phyloP scores from a whole-genome alignment of 1,139 yeast genomes.

The Geotrichum restrictum region DNA sequence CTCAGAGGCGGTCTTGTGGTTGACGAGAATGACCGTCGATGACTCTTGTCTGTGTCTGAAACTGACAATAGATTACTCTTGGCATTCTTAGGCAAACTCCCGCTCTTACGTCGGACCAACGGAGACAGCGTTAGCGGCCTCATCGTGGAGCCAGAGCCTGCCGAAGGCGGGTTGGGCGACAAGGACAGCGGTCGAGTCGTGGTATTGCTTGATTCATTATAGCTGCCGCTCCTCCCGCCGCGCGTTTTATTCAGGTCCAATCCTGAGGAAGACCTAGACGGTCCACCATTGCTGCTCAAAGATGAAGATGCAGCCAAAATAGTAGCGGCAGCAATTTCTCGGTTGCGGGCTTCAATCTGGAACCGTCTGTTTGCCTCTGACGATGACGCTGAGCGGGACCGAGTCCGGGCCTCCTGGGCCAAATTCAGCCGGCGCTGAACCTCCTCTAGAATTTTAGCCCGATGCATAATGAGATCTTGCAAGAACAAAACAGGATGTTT shows the following conservation, averaged over 20 bases:
- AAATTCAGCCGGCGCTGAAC: slow-evolving; percentile 24
- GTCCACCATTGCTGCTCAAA: neutral
- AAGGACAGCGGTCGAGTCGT: neutral
- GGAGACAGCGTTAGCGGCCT: slow-evolving; percentile 15
- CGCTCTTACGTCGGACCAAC: slow-evolving; percentile 4
- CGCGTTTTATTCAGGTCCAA: neutral
- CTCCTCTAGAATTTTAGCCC: slow-evolving; percentile 28
- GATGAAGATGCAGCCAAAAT: neutral
- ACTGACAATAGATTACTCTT: slow-evolving; percentile 1
- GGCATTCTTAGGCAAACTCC: neutral
- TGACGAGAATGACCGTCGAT: slow-evolving; percentile 6
- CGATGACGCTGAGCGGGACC: slow-evolving; percentile 30
- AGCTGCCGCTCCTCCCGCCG: neutral
- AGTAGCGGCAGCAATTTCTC: slow-evolving; percentile 27
- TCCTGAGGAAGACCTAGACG: neutral
- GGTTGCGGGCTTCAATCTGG: slow-evolving; percentile 35
- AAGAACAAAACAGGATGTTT: slow-evolving; percentile 34
- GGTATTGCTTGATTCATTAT: neutral
- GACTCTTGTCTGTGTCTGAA: neutral
- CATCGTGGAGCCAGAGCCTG: neutral
- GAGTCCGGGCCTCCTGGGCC: slow-evolving; percentile 21
- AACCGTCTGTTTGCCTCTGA: slow-evolving; percentile 30
- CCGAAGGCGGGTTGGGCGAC: neutral
- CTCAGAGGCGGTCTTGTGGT: slow-evolving; percentile 5
- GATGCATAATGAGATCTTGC: slow-evolving; percentile 30